phyloP scores from a whole-genome alignment of 2,329 filamentous ascomycete genomes.

The Colletotrichum ledebouriae region DNA sequence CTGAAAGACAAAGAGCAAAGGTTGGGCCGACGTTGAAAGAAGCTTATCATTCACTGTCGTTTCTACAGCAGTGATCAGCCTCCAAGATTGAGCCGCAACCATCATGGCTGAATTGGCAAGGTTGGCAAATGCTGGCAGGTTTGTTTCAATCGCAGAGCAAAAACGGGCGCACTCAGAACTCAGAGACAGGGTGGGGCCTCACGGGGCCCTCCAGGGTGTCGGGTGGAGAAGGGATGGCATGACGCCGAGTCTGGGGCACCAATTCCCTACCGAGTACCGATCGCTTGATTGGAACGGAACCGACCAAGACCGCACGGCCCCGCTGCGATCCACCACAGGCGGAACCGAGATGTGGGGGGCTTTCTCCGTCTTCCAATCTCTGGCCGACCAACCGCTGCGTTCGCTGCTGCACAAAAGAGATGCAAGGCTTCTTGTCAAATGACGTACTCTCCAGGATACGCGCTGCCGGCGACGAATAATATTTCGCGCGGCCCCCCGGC shows the following conservation, averaged over 20 bases:
- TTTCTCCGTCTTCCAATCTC: slow-evolving; percentile 10
- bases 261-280: slow-evolving; percentile 5
- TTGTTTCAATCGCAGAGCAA: no score
- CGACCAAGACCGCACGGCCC: slow-evolving; percentile 7
- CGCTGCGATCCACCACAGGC: background rate
- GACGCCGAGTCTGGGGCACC: slow-evolving; percentile 26
- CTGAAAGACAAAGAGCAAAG: background rate
- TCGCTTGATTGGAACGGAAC: slow-evolving; percentile 29
- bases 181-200: background rate
- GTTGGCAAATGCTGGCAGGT: slow-evolving; percentile 15
- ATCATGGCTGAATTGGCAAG: slow-evolving; percentile 16
- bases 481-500: slow-evolving; percentile 8
- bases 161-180: background rate
- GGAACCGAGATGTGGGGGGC: background rate
- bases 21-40: slow-evolving; percentile 28
- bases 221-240: slow-evolving; percentile 18
- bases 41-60: slow-evolving; percentile 3
- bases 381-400: slow-evolving; percentile 21
- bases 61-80: slow-evolving; percentile 10
- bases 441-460: slow-evolving; percentile 13
- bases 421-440: slow-evolving; percentile 5
- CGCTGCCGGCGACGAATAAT: slow-evolving; percentile 27
- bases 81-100: slow-evolving; percentile 28
- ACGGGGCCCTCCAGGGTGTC: background rate
- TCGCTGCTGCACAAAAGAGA: no score